phyloP scores from a whole-genome alignment of 441 rosid species.

The Syzygium syzygioides region DNA sequence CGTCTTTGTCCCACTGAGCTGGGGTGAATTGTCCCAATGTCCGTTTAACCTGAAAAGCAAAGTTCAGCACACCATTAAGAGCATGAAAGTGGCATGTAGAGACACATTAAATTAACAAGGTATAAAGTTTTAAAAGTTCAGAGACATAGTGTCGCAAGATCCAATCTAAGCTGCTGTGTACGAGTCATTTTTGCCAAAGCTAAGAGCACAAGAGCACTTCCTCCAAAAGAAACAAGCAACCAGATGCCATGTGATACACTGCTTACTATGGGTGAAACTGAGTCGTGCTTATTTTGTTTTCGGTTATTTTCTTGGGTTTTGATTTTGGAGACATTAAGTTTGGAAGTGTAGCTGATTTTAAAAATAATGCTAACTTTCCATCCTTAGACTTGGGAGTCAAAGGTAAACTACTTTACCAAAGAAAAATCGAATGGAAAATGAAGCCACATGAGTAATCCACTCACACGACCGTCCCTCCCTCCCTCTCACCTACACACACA shows the following conservation, averaged over 20 bases:
- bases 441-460: neutral
- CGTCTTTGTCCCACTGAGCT: slow-evolving; percentile 99
- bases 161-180: neutral
- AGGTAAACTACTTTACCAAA: neutral
- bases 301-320: neutral
- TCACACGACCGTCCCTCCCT: neutral
- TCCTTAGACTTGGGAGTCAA: neutral
- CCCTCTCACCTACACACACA: neutral
- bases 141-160: neutral
- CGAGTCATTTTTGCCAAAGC: neutral
- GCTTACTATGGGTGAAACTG: neutral
- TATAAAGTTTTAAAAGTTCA: neutral
- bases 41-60: slow-evolving; percentile 60
- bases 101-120: neutral
- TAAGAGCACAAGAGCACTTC: neutral
- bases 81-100: neutral
- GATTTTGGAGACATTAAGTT: neutral
- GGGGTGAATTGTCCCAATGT: slow-evolving; percentile 98
- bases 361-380: neutral
- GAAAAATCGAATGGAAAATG: neutral
- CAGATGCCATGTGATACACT: neutral
- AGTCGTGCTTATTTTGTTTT: neutral
- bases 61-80: neutral
- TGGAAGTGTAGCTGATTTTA: neutral
- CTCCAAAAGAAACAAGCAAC: neutral